Conservation (phyloP, 1,284 basidiomycete genomes). For the Heterobasidion annosum region DNA sequence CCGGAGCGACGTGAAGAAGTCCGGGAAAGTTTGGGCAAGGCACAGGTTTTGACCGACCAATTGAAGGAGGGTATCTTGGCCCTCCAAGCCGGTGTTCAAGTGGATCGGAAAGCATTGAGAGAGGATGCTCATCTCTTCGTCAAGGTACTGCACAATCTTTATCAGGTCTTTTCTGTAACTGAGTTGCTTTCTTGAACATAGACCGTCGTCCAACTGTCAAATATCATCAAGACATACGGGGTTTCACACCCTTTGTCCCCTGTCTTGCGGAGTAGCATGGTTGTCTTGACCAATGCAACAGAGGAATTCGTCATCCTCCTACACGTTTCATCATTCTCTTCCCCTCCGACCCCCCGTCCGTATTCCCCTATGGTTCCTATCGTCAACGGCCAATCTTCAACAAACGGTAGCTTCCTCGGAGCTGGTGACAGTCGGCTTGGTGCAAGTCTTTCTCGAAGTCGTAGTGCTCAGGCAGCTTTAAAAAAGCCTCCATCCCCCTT, state of each 20-base stretch:
- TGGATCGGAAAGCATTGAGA: slow-evolving; percentile 48
- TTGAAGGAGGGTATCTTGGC: slow-evolving; percentile 43
- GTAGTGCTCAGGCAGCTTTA: slow-evolving; percentile 41
- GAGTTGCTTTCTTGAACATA: slow-evolving; percentile 15
- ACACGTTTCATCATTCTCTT: slow-evolving; percentile 72
- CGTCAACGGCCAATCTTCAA: slow-evolving; percentile 10
- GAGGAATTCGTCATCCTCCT: slow-evolving; percentile 73
- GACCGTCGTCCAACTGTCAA: slow-evolving; percentile 63
- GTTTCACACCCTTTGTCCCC: slow-evolving; percentile 45
- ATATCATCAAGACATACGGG: slow-evolving; percentile 51
- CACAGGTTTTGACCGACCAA: slow-evolving; percentile 47
- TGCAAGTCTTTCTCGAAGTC: slow-evolving; percentile 51
- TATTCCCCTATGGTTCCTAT: slow-evolving; percentile 46
- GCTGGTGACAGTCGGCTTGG: slow-evolving; percentile 34
- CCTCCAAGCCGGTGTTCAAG: slow-evolving; percentile 39
- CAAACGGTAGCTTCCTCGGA: slow-evolving; percentile 8
- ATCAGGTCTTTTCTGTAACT: background rate
- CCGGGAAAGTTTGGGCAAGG: slow-evolving; percentile 41
- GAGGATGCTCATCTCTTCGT: slow-evolving; percentile 68
- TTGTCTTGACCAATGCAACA: slow-evolving; percentile 65
- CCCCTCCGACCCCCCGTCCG: slow-evolving; percentile 40
- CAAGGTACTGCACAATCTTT: slow-evolving; percentile 36
- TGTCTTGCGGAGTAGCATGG: slow-evolving; percentile 54
- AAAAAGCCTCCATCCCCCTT: slow-evolving; percentile 24
- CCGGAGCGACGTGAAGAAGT: slow-evolving; percentile 32